Conservation (phyloP, 768 basidiomycete species). For the Termitomyces sp. region DNA sequence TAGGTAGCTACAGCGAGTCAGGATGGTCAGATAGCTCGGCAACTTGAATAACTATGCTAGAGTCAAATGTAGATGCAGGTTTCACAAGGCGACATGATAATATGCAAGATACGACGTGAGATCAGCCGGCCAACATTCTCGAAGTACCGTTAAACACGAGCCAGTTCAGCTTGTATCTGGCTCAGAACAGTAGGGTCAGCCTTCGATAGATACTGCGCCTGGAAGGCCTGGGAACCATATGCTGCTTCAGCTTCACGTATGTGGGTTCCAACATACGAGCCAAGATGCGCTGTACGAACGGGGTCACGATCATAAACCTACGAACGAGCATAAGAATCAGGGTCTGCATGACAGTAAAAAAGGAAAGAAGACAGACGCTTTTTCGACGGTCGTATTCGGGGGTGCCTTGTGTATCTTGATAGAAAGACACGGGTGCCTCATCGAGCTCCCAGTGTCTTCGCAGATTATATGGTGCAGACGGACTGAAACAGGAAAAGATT, state of each 20-base stretch:
- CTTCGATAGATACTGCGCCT: conserved; percentile 54
- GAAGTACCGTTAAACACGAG: conserved; percentile 17
- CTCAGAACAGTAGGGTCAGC: conserved; percentile 73
- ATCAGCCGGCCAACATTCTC: not conserved
- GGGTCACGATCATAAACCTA: conserved; percentile 74
- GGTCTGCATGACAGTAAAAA: conserved; percentile 3
- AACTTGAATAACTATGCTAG: conserved; percentile 3
- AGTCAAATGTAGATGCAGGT: not conserved
- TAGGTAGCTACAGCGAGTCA: conserved; percentile 50
- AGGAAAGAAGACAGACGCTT: conserved; percentile 42
- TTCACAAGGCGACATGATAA: not conserved
- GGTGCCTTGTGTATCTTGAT: conserved; percentile 63
- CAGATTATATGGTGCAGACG: conserved; percentile 36
- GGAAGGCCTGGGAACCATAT: conserved; percentile 59
- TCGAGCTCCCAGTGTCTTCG: conserved; percentile 70
- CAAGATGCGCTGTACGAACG: conserved; percentile 65
- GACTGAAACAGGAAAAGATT: conserved; percentile 15
- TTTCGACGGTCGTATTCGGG: conserved; percentile 76
- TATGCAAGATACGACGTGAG: conserved; percentile 1
- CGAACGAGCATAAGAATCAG: conserved; percentile 5
- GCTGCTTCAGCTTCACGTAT: conserved; percentile 62
- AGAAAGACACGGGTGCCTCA: conserved; percentile 55
- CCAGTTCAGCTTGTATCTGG: conserved; percentile 60
- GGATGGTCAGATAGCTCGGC: conserved; percentile 32
- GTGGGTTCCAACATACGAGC: conserved; percentile 51